Evolutionary conservation across 352 stramenopile genomes (phyloP).

Genomic region (Phytophthora pistaciae): DNA sequence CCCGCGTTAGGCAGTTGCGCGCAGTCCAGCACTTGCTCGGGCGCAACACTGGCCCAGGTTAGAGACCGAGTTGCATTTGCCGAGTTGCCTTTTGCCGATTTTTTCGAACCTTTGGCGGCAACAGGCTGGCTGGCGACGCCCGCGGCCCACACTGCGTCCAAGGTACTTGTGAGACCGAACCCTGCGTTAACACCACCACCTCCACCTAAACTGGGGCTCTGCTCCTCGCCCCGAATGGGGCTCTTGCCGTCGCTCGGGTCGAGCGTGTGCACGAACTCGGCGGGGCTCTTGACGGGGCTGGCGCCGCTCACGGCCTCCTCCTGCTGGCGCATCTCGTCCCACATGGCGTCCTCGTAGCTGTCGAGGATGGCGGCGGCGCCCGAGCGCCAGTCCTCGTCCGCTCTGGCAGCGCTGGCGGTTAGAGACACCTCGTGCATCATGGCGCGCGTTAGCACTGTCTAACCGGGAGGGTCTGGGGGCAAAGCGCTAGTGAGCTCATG

Average conservation of each 20-base stretch:
- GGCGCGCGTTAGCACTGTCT: not conserved
- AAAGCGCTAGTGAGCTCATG: constrained; percentile 25
- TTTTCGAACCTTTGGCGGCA: constrained; percentile 17
- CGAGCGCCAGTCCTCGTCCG: constrained; percentile 26
- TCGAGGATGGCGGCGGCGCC: constrained; percentile 23
- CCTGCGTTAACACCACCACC: constrained; percentile 2
- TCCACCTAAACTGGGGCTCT: constrained; percentile 2
- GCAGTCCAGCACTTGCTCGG: constrained; percentile 29
- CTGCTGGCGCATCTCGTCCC: constrained; percentile 30
- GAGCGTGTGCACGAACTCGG: constrained; percentile 18
- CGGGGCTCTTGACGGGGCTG: constrained; percentile 26
- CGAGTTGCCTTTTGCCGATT: constrained; percentile 24
- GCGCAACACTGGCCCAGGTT: constrained; percentile 28
- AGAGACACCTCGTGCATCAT: constrained; percentile 23
- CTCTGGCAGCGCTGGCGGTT: not conserved
- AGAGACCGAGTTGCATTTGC: constrained; percentile 14
- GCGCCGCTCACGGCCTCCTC: constrained; percentile 13
- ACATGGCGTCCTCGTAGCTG: constrained; percentile 28
- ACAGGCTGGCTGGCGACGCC: constrained; percentile 15
- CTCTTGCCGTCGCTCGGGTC: constrained; percentile 15
- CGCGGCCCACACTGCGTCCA: constrained; percentile 29
- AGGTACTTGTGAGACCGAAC: not conserved
- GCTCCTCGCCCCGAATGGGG: constrained; percentile 24
- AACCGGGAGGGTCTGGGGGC: not conserved
- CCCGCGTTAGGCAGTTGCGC: constrained; percentile 30